Base-by-base conservation (phyloP, 2,329 filamentous ascomycete species). In the Endoconidiophora laricicola region DNA sequence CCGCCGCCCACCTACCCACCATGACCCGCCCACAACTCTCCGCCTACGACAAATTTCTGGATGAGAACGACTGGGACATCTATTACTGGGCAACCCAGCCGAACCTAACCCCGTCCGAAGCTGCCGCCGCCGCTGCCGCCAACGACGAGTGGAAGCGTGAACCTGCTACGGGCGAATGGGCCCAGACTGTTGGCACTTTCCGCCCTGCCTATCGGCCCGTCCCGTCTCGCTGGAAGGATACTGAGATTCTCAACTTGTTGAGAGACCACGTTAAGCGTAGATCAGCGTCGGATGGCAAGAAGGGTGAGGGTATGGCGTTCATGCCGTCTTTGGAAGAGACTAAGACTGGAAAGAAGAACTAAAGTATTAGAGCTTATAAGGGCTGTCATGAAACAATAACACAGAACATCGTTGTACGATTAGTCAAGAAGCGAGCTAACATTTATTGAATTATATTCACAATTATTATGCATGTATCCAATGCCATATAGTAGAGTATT, bases 51-150 rank as follows among this genome's bases (percentile, higher is more conserved):
- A 70, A 74, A 24, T 93, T 98, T 70, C 79, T 98, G 51, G 91
- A 98, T 66, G 91, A 98, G 69, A 98, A 98, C 66, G 91, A 98
- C 69, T 98, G 91, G 91, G 91, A 98, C 64, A 95, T 98, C 55
- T 98, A 98, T 73, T 98, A 98, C 73, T 98, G 91, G 91, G 86
- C 85, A 3, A 98, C 91, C 14, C 91, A 98, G 66, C 79, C 86
- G 58, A 67, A 74, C 3, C 68, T 71, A 1, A 74, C 74, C n/a
- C 77, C 33, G 64, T 70, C 48, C 70, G 76, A 52, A 56, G 62
- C 49, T 63, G 56, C 53, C 41, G 51, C 50, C 50, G 54, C 44
- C 20, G 52, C 47, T 26, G 54, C 46, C 33, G 55, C 20, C 55
- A 33, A 56, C 20, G 60, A 63, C 46, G 58, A 60, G 58, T 61